Conservation (phyloP, 169 alveolate species). For the Plasmodium inui region DNA sequence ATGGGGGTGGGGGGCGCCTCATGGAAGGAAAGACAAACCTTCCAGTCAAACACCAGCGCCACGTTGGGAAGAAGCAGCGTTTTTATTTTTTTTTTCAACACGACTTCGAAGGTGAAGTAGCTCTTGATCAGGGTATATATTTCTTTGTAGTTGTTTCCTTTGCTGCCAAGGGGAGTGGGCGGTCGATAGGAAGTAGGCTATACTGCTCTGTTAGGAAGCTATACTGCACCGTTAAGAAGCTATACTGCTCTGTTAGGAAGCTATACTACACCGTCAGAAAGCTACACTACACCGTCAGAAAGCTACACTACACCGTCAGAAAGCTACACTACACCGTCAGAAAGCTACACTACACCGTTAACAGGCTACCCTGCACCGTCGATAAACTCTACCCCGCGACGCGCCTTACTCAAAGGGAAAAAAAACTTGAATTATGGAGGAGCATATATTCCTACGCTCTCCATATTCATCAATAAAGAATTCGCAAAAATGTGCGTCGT, state of each 20-base stretch:
- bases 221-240: background rate
- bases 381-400: background rate
- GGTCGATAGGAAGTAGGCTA: background rate
- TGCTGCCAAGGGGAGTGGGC: slow-evolving; percentile 3
- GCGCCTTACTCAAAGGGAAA: slow-evolving; percentile 61
- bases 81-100: slow-evolving; percentile 35
- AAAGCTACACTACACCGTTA: too few relatives aligned
- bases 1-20: background rate
- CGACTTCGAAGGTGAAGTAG: slow-evolving; percentile 53
- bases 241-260: too few relatives aligned
- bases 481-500: slow-evolving; percentile 41
- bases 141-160: slow-evolving; percentile 67
- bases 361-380: too few relatives aligned
- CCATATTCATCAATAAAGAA: slow-evolving; percentile 67
- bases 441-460: slow-evolving; percentile 32
- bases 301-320: too few relatives aligned
- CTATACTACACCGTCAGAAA: background rate
- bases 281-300: too few relatives aligned
- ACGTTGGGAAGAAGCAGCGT: slow-evolving; percentile 21
- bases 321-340: background rate
- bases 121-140: slow-evolving; percentile 38
- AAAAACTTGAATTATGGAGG: slow-evolving; percentile 68
- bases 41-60: slow-evolving; percentile 43
- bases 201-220: background rate
- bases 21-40: slow-evolving; percentile 7